Evolutionary conservation across 768 basidiomycete species (phyloP).

Genomic region (Amanita polypyramis): DNA sequence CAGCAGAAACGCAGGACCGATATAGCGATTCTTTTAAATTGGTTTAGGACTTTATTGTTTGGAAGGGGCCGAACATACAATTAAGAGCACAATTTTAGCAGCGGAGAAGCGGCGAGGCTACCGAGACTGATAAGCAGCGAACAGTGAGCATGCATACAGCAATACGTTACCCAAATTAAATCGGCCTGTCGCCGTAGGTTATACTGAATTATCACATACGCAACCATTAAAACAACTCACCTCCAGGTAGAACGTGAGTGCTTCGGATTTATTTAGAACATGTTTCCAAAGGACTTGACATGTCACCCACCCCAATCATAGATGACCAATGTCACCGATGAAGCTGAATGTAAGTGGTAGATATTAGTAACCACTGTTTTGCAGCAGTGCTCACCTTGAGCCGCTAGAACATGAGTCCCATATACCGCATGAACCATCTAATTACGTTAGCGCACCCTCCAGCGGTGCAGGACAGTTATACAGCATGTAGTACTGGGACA

Average conservation of each 20-base stretch:
- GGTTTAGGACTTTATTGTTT: neutral
- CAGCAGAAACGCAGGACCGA: constrained; percentile 17
- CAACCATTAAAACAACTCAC: constrained; percentile 6
- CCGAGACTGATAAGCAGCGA: neutral
- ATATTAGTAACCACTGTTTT: neutral
- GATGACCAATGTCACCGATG: constrained; percentile 6
- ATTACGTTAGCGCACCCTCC: no score
- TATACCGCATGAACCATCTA: no score
- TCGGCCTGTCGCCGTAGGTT: constrained; percentile 12
- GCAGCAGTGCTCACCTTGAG: neutral
- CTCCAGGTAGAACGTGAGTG: constrained; percentile 20
- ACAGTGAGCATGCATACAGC: neutral
- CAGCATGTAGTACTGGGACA: no score
- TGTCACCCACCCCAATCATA: constrained; percentile 17
- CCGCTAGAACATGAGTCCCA: neutral
- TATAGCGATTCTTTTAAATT: constrained; percentile 18
- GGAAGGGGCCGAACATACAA: constrained; percentile 10
- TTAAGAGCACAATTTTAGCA: constrained; percentile 17
- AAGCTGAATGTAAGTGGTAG: neutral
- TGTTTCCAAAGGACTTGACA: neutral
- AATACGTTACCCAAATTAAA: constrained; percentile 17
- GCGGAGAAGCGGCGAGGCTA: constrained; percentile 15
- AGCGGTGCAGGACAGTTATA: no score
- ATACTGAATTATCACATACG: neutral
- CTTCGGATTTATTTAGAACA: constrained; percentile 7